Percentiles rank a stretch among this genome's conserved stretches.
These are phyloP conservation scores for Besnoitia besnoiti DNA, from an alignment of 169 alveolate species.

Conservation along the genomic window DNA sequence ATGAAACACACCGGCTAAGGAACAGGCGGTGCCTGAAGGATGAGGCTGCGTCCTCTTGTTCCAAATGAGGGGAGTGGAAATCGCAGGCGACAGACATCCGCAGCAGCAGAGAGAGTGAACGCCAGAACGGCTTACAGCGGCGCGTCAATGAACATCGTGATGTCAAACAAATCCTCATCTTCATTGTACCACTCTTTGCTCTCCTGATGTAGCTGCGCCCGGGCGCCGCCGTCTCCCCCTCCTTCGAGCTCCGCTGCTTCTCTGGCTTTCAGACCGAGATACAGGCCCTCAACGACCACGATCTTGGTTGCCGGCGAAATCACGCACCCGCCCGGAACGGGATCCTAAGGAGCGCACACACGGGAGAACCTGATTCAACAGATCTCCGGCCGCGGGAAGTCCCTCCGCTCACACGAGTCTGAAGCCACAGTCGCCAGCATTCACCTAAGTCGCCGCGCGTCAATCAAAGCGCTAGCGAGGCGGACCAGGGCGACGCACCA, in stretches of 20 bases:
- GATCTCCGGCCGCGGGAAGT: too few species aligned
- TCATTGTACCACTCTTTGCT: background rate
- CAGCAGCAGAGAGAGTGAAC: too few species aligned
- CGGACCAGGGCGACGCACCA: too few species aligned
- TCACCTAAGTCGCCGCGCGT: too few species aligned
- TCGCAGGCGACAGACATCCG: too few species aligned
- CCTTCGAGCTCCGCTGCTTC: background rate
- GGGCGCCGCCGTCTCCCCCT: background rate
- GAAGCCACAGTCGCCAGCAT: too few species aligned
- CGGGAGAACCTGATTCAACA: background rate
- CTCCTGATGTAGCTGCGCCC: background rate
- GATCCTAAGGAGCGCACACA: background rate
- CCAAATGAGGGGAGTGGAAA: too few species aligned
- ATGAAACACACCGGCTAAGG: too few species aligned
- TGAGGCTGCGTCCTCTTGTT: too few species aligned
- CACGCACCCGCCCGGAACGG: background rate
- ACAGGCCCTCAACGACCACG: conserved; percentile 30
- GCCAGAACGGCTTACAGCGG: conserved; percentile 3
- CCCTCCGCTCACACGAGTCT: too few species aligned
- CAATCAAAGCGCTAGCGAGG: too few species aligned
- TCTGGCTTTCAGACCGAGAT: background rate
- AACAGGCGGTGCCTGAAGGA: too few species aligned
- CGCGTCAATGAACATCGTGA: background rate
- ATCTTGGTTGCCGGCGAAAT: background rate
- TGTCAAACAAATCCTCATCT: background rate